A percentile compares a stretch with the other conserved stretches of the same genome.
These are phyloP conservation scores for Ustilago crameri DNA, from an alignment of 1,284 basidiomycete genomes.

Conservation along the genomic window DNA sequence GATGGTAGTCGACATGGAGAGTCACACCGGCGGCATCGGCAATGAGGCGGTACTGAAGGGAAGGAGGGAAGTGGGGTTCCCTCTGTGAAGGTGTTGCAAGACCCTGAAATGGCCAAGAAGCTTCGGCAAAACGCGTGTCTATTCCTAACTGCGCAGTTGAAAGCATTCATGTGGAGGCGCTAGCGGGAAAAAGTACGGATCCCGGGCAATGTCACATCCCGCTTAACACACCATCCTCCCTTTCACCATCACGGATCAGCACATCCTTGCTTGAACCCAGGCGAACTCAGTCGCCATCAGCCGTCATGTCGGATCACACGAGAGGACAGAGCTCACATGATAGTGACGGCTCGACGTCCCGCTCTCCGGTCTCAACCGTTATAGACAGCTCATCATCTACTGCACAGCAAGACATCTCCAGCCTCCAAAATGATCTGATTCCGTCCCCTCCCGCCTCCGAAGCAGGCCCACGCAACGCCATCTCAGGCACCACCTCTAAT, in stretches of 20 bases:
- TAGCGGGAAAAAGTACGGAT: conserved; percentile 4
- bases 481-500: too few species aligned
- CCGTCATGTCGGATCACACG: conserved; percentile 14
- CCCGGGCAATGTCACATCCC: conserved; percentile 4
- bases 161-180: neutral
- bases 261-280: neutral
- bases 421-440: conserved; percentile 34
- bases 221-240: neutral
- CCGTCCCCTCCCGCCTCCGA: conserved; percentile 33
- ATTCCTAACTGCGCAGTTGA: neutral
- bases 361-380: neutral
- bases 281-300: neutral
- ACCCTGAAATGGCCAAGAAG: conserved; percentile 1
- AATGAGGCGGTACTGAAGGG: neutral
- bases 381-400: neutral
- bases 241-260: neutral
- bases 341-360: conserved; percentile 14
- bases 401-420: conserved; percentile 10
- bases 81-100: too few species aligned
- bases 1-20: conserved; percentile 28
- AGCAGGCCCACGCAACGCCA: neutral
- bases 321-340: neutral
- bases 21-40: neutral
- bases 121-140: conserved; percentile 9
- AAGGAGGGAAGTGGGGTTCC: neutral